These are phyloP conservation scores for Claviceps africana DNA, from an alignment of 2,329 filamentous ascomycete genomes.

Conservation along the genomic window DNA sequence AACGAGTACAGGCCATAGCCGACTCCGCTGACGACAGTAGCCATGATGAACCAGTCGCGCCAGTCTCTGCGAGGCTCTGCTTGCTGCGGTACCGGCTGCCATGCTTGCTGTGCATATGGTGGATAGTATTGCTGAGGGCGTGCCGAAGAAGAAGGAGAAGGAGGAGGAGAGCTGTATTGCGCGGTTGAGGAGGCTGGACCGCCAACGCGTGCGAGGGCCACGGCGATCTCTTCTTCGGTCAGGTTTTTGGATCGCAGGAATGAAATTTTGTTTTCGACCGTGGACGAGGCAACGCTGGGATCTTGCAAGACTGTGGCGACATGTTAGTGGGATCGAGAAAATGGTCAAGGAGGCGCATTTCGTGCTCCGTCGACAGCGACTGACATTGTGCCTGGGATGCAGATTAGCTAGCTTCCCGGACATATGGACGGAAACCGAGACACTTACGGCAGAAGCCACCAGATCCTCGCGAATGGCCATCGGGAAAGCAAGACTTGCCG, in stretches of 20 bases:
- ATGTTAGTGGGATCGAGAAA: neutral
- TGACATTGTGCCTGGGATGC: constrained; percentile 27
- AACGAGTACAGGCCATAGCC: constrained; percentile 80
- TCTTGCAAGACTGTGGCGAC: constrained; percentile 69
- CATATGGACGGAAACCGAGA: neutral
- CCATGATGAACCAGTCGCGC: constrained; percentile 99
- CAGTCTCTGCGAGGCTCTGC: constrained; percentile 73
- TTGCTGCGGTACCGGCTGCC: constrained; percentile 44
- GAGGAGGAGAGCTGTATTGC: constrained; percentile 30
- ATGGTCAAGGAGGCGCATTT: neutral
- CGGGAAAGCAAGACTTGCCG: constrained; percentile 11
- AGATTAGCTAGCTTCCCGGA: neutral
- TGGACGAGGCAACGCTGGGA: constrained; percentile 74
- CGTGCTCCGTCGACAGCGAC: constrained; percentile 11
- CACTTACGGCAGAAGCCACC: constrained; percentile 61
- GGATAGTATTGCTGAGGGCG: constrained; percentile 32
- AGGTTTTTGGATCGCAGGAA: constrained; percentile 96
- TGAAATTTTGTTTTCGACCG: constrained; percentile 82
- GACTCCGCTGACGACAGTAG: constrained; percentile 80
- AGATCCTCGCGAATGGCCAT: constrained; percentile 92
- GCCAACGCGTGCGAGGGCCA: constrained; percentile 59
- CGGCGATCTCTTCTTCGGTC: constrained; percentile 86
- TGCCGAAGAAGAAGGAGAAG: constrained; percentile 14
- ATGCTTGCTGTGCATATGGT: constrained; percentile 38
- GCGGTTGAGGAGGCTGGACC: constrained; percentile 29